Evolutionary conservation across 176 grass and related monocot genomes (phyloP), one percentile per base, ranked within the genome.

Genomic region (Panicum miliaceum): DNA sequence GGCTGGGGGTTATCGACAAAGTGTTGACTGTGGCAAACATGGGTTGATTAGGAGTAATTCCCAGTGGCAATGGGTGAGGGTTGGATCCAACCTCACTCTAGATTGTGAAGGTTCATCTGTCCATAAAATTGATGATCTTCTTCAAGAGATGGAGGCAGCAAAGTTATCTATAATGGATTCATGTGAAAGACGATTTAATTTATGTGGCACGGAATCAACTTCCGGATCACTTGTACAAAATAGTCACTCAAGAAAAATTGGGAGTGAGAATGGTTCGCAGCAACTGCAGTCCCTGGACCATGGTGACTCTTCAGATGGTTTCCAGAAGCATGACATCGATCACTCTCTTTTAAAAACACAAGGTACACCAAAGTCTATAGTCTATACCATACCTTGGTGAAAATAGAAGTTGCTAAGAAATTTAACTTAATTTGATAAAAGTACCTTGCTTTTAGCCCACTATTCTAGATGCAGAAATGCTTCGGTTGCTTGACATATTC

Each of bases 31-130:
- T 61, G 81, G 87, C 75, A 99, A 91, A 93, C 82, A 90, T 84
- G 85, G 85, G 25, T 88, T 79, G 6, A 81, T 70, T 86, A 92
- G 84, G 80, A 92, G 79, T 68, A 80, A 71, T 46, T 86, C 75
- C 29, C 93, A 90, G 20, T 79, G 90, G 87, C 93, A 85, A 66
- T 99, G 96, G 96, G 71, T 96, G 66, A 95, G 84, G 87, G 89
- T 99, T 75, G 85, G 84, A 57, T 79, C 71, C 36, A 82, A 83
- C 76, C 85, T 80, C 65, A 65, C 91, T 64, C 64, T 84, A 59
- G 73, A 82, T 78, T 47, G 47, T 57, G 84, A 93, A 77, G 86
- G 87, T 85, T 40, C 15, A 1, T 48, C 76, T 76, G 79, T 69
- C 75, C 79, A 81, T 73, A 88, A 84, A 71, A 90, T 82, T 89